Conservation (phyloP, 768 basidiomycete genomes). For the Sistotremastrum suecicum region DNA sequence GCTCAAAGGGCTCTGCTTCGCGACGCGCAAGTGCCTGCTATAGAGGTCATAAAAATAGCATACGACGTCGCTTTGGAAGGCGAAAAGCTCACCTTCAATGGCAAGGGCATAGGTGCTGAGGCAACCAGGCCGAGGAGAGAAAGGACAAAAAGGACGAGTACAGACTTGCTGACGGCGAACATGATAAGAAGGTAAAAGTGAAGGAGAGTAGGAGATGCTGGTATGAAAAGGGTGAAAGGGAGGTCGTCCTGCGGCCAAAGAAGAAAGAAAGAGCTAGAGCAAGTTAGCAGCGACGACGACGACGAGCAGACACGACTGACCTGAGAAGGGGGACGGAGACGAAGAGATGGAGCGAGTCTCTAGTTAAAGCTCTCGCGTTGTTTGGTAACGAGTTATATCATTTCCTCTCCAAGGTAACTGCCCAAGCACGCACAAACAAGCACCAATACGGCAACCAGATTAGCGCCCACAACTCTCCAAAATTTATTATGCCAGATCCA, state of each 20-base stretch:
- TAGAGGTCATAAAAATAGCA: not conserved
- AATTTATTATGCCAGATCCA: conserved; percentile 52
- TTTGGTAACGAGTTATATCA: no score
- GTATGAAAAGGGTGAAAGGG: conserved; percentile 8
- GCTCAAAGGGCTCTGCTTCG: conserved; percentile 21
- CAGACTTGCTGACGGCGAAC: conserved; percentile 27
- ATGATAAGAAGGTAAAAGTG: conserved; percentile 20
- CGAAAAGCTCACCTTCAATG: conserved; percentile 20
- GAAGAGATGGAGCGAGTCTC: no score
- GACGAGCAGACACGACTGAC: no score
- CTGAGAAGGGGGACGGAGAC: no score
- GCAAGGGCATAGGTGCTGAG: conserved; percentile 28
- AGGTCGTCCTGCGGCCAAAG: conserved; percentile 6
- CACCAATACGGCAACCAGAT: not conserved
- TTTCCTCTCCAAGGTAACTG: no score
- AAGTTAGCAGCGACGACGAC: no score
- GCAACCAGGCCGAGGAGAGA: conserved; percentile 31
- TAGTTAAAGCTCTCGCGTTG: no score
- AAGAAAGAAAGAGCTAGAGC: conserved; percentile 3
- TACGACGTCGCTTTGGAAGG: conserved; percentile 8
- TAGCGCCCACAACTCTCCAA: conserved; percentile 4
- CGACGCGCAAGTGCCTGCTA: conserved; percentile 11
- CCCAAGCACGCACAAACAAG: no score
- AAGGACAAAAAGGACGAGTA: conserved; percentile 26
- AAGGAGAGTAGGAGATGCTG: conserved; percentile 1